phyloP scores from a whole-genome alignment of 2,329 filamentous ascomycete genomes.

The Aaosphaeria arxii region DNA sequence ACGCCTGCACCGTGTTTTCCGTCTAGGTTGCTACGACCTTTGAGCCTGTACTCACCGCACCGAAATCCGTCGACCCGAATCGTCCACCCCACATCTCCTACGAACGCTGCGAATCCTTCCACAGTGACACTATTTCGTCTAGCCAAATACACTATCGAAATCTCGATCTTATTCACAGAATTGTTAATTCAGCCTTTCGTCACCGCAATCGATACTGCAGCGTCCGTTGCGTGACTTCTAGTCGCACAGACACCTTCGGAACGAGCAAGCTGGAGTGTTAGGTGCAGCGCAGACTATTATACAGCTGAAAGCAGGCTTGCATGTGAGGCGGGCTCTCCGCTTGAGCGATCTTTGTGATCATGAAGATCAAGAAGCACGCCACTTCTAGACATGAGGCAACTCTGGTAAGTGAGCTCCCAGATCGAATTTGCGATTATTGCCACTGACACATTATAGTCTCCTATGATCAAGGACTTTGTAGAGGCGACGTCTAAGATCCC shows the following conservation, averaged over 20 bases:
- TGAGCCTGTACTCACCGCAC: conserved; percentile 1
- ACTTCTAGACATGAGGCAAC: conserved; percentile 54
- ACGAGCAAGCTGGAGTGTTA: no score
- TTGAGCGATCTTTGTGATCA: conserved; percentile 38
- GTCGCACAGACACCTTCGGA: no score
- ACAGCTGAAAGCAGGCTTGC: conserved; percentile 5
- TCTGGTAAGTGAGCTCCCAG: conserved; percentile 35
- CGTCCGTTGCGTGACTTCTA: no score
- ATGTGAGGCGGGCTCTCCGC: conserved; percentile 34
- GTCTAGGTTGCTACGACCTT: conserved; percentile 10
- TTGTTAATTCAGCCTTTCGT: no score
- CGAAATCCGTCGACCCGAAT: conserved; percentile 8
- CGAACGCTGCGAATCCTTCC: no score
- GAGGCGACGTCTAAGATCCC: conserved; percentile 65
- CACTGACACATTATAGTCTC: conserved; percentile 59
- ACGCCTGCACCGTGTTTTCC: conserved; percentile 38
- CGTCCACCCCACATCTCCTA: background rate
- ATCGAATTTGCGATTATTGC: background rate
- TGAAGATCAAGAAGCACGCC: conserved; percentile 57
- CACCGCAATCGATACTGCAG: no score
- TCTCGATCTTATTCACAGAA: no score
- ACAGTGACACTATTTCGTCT: no score
- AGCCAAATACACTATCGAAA: no score
- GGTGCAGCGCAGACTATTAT: no score
- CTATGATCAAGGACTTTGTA: conserved; percentile 81